A percentile compares a stretch with the other conserved stretches of the same genome.
phyloP scores from a whole-genome alignment of 2,329 filamentous ascomycete genomes.

The Decorospora gaudefroyi region DNA sequence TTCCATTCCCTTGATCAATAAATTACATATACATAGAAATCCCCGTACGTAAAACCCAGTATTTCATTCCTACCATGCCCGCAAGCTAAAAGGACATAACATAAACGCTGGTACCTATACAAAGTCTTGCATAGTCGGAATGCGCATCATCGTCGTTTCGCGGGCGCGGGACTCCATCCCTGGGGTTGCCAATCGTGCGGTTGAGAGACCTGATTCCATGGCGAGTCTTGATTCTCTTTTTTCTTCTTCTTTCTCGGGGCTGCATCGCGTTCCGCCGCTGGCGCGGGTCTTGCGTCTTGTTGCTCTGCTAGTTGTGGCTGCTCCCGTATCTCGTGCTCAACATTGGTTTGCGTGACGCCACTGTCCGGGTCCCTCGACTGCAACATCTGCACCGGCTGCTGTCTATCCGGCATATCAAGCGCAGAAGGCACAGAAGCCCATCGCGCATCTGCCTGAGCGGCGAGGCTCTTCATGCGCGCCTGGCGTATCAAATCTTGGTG shows the following conservation, averaged over 20 bases:
- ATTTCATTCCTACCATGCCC: too few relatives aligned
- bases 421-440: conserved; percentile 65
- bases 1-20: too few relatives aligned
- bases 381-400: conserved; percentile 54
- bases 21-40: too few relatives aligned
- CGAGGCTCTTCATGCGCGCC: conserved; percentile 62
- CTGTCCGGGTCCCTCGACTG: conserved; percentile 50
- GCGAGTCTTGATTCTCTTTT: conserved; percentile 44
- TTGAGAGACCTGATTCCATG: conserved; percentile 48
- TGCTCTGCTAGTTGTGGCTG: conserved; percentile 15
- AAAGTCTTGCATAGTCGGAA: too few relatives aligned
- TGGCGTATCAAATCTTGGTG: conserved; percentile 61
- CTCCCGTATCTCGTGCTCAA: conserved; percentile 41
- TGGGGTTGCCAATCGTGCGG: conserved; percentile 55
- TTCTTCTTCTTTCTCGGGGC: conserved; percentile 30
- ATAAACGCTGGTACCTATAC: too few relatives aligned
- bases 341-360: conserved; percentile 44
- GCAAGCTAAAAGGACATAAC: too few relatives aligned
- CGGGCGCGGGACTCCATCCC: conserved; percentile 51
- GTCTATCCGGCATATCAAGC: conserved; percentile 60
- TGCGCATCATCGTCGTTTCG: conserved; percentile 37
- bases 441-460: conserved; percentile 62
- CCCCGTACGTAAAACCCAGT: too few relatives aligned
- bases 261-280: conserved; percentile 15
- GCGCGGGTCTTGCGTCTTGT: conserved; percentile 9